Base-by-base conservation (phyloP, 2,329 filamentous ascomycete genomes). In the Pseudogymnoascus sp. region DNA sequence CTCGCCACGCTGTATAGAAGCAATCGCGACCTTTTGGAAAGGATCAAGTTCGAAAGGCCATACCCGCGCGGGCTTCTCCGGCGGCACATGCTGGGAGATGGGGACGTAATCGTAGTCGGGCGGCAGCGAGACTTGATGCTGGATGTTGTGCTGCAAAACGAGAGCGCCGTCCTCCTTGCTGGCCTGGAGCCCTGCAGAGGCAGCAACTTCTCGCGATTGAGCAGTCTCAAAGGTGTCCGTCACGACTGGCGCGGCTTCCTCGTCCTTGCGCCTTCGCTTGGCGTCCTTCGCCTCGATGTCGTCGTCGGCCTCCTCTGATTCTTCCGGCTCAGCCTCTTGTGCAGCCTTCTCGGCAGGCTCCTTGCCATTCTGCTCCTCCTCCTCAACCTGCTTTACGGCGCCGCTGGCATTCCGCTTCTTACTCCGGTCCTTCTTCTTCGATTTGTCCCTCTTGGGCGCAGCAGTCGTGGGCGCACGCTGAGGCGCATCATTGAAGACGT, bases 161-260 rank as follows among this genome's bases (percentile, higher is more conserved):
- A 99, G 84, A 5, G 90, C 88, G 28, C 68, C 67, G 7, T 60
- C 58, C 14, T 41, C 58, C 41, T 69, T 68, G 37, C 43, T 57
- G 41, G 62, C 68, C 60, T 70, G 68, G 14, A 73, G 64, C 35
- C 70, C 71, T 60, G 68, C 68, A 12, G 70, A 69, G 25, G 87
- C 88, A 20, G 89, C 90, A 38, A 99, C 83, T 74, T 97, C 90
- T 79, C 93, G 83, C 65, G 92, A 95, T 76, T 96, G 87, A 71
- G 94, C 92, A 11, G 94, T 97, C 77, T 97, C 87, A 74, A 99
- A 99, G 11, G 88, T 86, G 76, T 99, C 94, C 18, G 93, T 91
- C 68, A 97, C 83, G 54, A 97, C 87, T 4, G 93, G 90, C 64
- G 84, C 83, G 68, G 88, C 77, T 64, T 86, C 80, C 67, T 86